Conservation (phyloP, 345 rosid genomes). For the Schrenkiella parvula region DNA sequence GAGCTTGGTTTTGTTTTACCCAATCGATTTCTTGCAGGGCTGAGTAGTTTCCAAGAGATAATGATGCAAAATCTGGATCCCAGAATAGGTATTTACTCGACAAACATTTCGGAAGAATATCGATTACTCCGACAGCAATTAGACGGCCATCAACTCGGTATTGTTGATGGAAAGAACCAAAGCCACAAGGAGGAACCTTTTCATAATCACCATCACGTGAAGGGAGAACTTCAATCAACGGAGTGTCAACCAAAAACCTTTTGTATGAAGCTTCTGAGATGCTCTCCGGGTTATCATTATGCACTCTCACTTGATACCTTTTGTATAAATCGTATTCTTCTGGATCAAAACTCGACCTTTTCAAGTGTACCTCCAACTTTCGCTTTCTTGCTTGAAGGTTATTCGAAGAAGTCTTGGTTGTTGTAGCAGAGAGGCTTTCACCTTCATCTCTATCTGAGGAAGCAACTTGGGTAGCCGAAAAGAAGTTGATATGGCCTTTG, state of each 20-base stretch:
- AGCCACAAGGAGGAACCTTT: slow-evolving; percentile 73
- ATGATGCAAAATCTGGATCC: slow-evolving; percentile 87
- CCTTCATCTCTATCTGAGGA: slow-evolving; percentile 32
- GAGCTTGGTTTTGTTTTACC: slow-evolving; percentile 68
- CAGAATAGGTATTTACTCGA: slow-evolving; percentile 94
- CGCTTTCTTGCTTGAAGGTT: slow-evolving; percentile 38
- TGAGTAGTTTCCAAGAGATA: slow-evolving; percentile 84
- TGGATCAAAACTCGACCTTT: slow-evolving; percentile 79
- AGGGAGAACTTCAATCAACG: slow-evolving; percentile 63
- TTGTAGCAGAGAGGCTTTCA: slow-evolving; percentile 34
- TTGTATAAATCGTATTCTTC: slow-evolving; percentile 76
- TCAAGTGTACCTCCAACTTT: slow-evolving; percentile 71
- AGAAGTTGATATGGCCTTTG: slow-evolving; percentile 79
- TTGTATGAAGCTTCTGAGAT: slow-evolving; percentile 61
- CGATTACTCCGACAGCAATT: slow-evolving; percentile 90
- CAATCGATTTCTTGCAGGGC: slow-evolving; percentile 84
- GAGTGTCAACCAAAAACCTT: slow-evolving; percentile 83
- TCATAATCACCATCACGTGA: slow-evolving; percentile 43
- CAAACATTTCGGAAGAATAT: slow-evolving; percentile 84
- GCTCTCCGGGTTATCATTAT: slow-evolving; percentile 57
- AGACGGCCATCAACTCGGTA: slow-evolving; percentile 70
- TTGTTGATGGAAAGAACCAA: slow-evolving; percentile 96
- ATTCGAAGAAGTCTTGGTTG: slow-evolving; percentile 33
- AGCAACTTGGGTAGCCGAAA: slow-evolving; percentile 36
- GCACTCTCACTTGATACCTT: slow-evolving; percentile 79